Base-by-base conservation (phyloP, 306 rosid genomes). In the Abrus precatorius region DNA sequence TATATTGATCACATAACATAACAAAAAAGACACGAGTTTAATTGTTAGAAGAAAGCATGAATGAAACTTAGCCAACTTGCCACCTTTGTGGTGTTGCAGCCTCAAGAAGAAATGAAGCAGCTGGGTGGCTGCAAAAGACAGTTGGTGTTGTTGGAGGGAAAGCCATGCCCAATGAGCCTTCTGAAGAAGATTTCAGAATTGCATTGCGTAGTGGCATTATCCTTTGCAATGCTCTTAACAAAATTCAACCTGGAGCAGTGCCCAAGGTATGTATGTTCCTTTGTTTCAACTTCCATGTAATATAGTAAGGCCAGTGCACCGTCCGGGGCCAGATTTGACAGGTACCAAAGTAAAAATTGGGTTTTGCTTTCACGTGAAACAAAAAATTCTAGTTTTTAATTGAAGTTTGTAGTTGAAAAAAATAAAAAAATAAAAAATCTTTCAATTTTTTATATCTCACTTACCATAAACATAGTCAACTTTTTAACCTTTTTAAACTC, bases 141-240 rank as follows among this genome's bases (percentile, higher is more conserved):
- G 89, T 86, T 50, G 98, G 97, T 71, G 86, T 83, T 5, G 90
- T 89, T 49, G 92, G 89, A 5, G 96, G 94, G 75, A 95, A 90
- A 82, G 99, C 93, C 44, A 76, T 95, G 61, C 87, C 97, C 5
- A 88, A 87, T 11, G 96, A 91, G 84, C 98, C 99, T 74, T 88
- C 97, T 11, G 99, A 95, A 89, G 97, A 91, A 77, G 97, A 92
- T 54, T 92, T 95, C 65, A 89, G 93, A 81, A 82, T 87, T 49
- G 97, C 89, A 71, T 84, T 95, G 87, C 91, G 96, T 30, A 93
- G 94, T 71, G 99, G 99, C 54, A 90, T 93, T 62, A 83, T 95
- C 78, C 97, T 95, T 69, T 95, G 99, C 87, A 88, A 64, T 84
- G 98, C 78, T 77, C 84, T 95, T 45, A 95, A 95, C 87, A 95